Evolutionary conservation across 2,329 filamentous ascomycete species (phyloP).

Genomic region (Microsporum audouinii): DNA sequence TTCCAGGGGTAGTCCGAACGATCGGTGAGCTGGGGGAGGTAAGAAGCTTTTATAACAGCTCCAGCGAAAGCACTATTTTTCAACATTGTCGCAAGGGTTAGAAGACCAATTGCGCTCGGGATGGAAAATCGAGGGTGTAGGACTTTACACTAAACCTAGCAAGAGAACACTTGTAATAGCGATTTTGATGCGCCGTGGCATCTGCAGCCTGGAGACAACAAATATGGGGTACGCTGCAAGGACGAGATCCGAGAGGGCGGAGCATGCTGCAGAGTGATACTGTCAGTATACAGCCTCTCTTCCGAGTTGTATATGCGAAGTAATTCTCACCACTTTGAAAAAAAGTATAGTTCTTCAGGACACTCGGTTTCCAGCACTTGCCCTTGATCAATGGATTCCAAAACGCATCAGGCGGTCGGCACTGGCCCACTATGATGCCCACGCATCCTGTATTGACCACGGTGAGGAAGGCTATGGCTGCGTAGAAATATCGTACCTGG

Average conservation of each 20-base stretch:
- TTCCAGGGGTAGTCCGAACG: slow-evolving; percentile 9
- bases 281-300: not conserved
- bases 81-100: not conserved
- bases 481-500: slow-evolving; percentile 6
- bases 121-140: not conserved
- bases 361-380: slow-evolving; percentile 8
- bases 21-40: slow-evolving; percentile 1
- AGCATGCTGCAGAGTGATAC: slow-evolving; percentile 6
- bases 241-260: slow-evolving; percentile 9
- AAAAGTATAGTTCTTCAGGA: slow-evolving; percentile 9
- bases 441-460: slow-evolving; percentile 8
- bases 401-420: slow-evolving; percentile 6
- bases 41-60: slow-evolving; percentile 9
- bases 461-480: slow-evolving; percentile 9
- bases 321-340: slow-evolving; percentile 8
- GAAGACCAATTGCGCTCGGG: not conserved
- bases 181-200: slow-evolving; percentile 8
- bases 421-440: slow-evolving; percentile 8
- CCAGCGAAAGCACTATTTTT: slow-evolving; percentile 6
- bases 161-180: slow-evolving; percentile 6
- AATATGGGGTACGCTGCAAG: slow-evolving; percentile 13
- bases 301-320: not conserved
- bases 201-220: slow-evolving; percentile 10
- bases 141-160: slow-evolving; percentile 9
- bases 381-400: slow-evolving; percentile 6